Evolutionary conservation across 305 asterid genomes (phyloP).

Genomic region (Andrographis paniculata): DNA sequence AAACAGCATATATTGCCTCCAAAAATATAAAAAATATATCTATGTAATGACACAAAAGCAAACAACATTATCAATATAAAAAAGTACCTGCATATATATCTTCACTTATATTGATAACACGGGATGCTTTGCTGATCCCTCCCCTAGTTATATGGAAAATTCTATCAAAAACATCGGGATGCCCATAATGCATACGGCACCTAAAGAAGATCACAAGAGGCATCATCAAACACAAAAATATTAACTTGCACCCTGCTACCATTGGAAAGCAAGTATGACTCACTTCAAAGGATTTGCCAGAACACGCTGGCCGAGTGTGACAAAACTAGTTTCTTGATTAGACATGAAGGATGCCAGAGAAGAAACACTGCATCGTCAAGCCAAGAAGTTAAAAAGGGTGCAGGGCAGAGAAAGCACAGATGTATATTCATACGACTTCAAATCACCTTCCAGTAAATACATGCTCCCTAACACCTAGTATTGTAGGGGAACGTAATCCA

Average conservation of each 20-base stretch:
- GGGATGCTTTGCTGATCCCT: conserved; percentile 97
- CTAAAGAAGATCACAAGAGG: conserved; percentile 33
- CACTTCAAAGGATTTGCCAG: conserved; percentile 88
- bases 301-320: conserved; percentile 98
- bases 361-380: conserved; percentile 69
- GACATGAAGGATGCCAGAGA: conserved; percentile 97
- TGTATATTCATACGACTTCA: conserved; percentile 9
- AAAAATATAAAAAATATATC: no score
- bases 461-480: conserved; percentile 98
- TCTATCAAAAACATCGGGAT: conserved; percentile 98
- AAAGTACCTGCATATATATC: conserved; percentile 77
- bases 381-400: conserved; percentile 20
- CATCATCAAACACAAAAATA: conserved; percentile 6
- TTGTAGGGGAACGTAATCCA: conserved; percentile 79
- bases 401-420: not conserved
- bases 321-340: conserved; percentile 93
- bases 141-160: conserved; percentile 93
- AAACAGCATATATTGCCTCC: no score
- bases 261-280: conserved; percentile 28
- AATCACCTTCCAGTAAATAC: conserved; percentile 93
- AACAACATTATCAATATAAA: conserved; percentile 14
- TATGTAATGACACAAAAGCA: conserved; percentile 14
- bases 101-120: conserved; percentile 92
- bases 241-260: conserved; percentile 16
- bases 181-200: conserved; percentile 99